Base-by-base conservation (phyloP, 805 yeast species). In the Metschnikowia continentalis region DNA sequence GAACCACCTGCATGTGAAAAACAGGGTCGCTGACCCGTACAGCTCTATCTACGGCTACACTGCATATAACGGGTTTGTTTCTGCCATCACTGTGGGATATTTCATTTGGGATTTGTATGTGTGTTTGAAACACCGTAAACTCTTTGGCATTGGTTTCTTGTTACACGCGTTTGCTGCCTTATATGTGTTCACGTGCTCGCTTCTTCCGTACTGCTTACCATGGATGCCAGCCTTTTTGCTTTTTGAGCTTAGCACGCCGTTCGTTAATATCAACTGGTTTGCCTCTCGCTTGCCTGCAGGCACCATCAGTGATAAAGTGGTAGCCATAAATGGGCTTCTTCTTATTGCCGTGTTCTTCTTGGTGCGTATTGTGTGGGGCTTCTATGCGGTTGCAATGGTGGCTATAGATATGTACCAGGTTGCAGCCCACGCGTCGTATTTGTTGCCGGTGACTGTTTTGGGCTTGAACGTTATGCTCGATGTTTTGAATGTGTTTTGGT, bases 241-340 rank as follows among this genome's bases (percentile, higher is more conserved):
- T 46, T 94, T 87, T 68, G 99, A 94, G 70, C 77, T 88, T 38
- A 86, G 96, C 43, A 88, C 97, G 1, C 98, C 98, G 7, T 94
- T 94, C 69, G 96, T 94, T 54, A 95, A 94, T 68, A 66, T 88
- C 64, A 89, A 94, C 67, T 94, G 97, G 97, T 91, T 86, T 67
- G 83, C 90, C 33, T 78, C 86, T 32, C 84, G 88, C 60, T 73
- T 90, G 15, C 94, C 96, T 1, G 76, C 76, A 1, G 88, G 86
- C 3, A 67, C 81, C 3, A 75, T 89, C 47, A 83, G 87, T 39
- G 74, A 74, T 22, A 74, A 62, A 55, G 49, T 81, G 10, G 79
- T 82, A 47, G 63, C 80, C 14, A 59, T 84, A 58, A 94, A 94
- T 65, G 98, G 98, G 0, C 47, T 90, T 7, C 56, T 80, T 22